Base-by-base conservation (phyloP, 345 rosid species). In the Streptanthus diversifolius region DNA sequence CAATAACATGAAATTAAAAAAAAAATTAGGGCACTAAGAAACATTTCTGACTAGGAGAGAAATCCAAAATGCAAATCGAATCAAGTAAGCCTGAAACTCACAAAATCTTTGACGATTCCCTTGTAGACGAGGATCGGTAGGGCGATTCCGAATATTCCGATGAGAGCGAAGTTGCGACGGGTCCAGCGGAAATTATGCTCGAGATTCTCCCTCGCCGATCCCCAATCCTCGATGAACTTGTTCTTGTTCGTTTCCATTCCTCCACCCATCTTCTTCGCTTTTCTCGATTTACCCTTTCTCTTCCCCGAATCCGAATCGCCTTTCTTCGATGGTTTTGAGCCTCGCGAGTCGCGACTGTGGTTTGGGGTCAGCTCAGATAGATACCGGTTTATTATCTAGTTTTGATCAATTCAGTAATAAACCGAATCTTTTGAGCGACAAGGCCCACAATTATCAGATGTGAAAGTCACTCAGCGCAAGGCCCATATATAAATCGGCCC, bases 171-270 rank as follows among this genome's bases (percentile, higher is more conserved):
- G 85, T 91, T 91, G 59, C 97, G 96, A 49, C 97, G 96, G 12
- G 91, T 85, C 96, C 97, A 95, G 1, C 96, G 88, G 84, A 95
- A 95, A 80, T 93, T 95, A 45, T 87, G 54, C 80, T 95, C 99
- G 25, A 95, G 89, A 71, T 83, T 95, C 93, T 95, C 99, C 1
- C 99, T 84, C 0, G 83, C 91, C 0, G 83, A 12, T 79, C 95
- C 8, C 97, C 99, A 95, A 0, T 95, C 97, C 80, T 95, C 99
- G 35, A 95, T 88, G 88, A 85, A 91, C 78, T 37, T 87, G 82
- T 95, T 95, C 87, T 88, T 95, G 87, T 88, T 85, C 5, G 90
- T 45, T 62, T 89, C 97, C 99, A 89, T 95, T 41, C 99, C 97
- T 73, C 97, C 98, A 8, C 90, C 92, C 98, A 92, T 92, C 65